A percentile compares a stretch with the other conserved stretches of the same genome.
These are phyloP conservation scores for Sarocladiaceae sp. DNA, from an alignment of 2,329 filamentous ascomycete species.

Conservation along the genomic window DNA sequence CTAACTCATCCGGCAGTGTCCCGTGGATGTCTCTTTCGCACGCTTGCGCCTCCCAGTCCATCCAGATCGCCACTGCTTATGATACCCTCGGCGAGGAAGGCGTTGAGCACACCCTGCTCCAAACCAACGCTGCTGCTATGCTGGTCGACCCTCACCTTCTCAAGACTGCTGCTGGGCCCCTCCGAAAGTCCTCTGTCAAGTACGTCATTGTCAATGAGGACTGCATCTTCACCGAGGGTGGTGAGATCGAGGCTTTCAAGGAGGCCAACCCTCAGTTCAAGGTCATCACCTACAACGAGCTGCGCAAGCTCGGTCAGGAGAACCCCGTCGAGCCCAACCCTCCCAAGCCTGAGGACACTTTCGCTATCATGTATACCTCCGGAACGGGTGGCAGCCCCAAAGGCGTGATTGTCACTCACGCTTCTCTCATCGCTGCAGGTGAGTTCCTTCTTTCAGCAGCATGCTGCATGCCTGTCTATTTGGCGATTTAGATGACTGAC, in stretches of 20 bases:
- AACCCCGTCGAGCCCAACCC: conserved; percentile 66
- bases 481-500: background rate
- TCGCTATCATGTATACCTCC: conserved; percentile 82
- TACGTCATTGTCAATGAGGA: conserved; percentile 58
- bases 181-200: conserved; percentile 51
- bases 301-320: conserved; percentile 53
- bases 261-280: conserved; percentile 47
- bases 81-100: conserved; percentile 84
- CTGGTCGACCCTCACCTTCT: conserved; percentile 79
- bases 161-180: conserved; percentile 49
- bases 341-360: conserved; percentile 69
- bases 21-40: conserved; percentile 84
- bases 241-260: conserved; percentile 50
- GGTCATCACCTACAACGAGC: conserved; percentile 48
- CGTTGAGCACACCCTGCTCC: conserved; percentile 76
- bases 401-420: conserved; percentile 78
- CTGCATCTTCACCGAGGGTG: conserved; percentile 42
- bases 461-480: conserved; percentile 14
- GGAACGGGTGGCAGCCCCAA: conserved; percentile 86
- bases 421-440: conserved; percentile 67
- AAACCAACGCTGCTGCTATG: conserved; percentile 76
- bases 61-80: conserved; percentile 90
- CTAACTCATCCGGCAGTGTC: conserved; percentile 39
- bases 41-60: conserved; percentile 70
- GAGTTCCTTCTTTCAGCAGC: conserved; percentile 25